These are phyloP conservation scores for Oligophagozyma castellii DNA, from an alignment of 1,139 yeast genomes.

Conservation along the genomic window DNA sequence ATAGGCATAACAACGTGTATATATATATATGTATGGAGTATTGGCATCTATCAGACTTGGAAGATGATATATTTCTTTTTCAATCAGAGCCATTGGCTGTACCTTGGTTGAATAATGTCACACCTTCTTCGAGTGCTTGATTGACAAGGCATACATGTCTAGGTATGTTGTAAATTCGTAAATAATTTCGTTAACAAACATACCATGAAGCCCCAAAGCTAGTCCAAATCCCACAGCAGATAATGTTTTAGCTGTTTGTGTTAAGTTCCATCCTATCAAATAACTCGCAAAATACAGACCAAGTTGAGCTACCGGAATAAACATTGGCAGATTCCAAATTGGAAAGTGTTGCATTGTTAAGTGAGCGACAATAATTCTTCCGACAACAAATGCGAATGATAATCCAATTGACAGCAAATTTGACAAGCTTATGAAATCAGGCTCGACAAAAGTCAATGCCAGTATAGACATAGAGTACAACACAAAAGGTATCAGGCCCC, in stretches of 20 bases:
- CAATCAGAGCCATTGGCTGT: no score
- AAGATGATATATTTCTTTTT: conserved; percentile 2
- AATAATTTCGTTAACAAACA: conserved; percentile 72
- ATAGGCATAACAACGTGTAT: conserved; percentile 1
- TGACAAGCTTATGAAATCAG: conserved; percentile 43
- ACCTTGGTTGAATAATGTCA: no score
- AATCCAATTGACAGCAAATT: conserved; percentile 58
- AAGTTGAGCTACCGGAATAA: conserved; percentile 49
- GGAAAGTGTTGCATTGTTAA: conserved; percentile 75
- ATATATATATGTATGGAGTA: conserved; percentile 1
- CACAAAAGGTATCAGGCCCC: conserved; percentile 61
- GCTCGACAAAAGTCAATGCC: conserved; percentile 32
- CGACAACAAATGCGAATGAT: conserved; percentile 71
- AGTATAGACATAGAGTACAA: conserved; percentile 45
- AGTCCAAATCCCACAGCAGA: conserved; percentile 68
- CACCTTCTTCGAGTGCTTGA: conserved; percentile 72
- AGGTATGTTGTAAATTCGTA: conserved; percentile 68
- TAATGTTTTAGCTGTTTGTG: conserved; percentile 32
- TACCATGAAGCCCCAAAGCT: conserved; percentile 60
- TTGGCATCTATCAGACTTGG: conserved; percentile 3
- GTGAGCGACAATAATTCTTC: conserved; percentile 80
- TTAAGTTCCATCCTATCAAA: conserved; percentile 30
- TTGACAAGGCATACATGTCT: conserved; percentile 75
- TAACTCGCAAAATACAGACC: conserved; percentile 27
- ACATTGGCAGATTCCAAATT: conserved; percentile 51